Percentiles rank a stretch among this genome's conserved stretches.
phyloP scores from a whole-genome alignment of 345 rosid genomes.

The Rhizophora apiculata region DNA sequence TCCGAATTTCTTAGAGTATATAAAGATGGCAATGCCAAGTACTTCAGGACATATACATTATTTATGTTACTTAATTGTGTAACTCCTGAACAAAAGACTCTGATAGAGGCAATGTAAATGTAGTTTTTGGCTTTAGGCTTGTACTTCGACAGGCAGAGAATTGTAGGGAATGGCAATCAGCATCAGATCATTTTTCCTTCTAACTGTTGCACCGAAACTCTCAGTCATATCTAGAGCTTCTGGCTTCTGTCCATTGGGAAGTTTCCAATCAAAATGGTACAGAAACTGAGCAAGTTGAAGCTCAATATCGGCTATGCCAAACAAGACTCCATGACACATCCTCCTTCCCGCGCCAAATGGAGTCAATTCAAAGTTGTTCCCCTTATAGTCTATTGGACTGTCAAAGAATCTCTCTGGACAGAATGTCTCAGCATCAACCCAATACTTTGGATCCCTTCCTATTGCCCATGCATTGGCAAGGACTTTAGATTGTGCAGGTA shows the following conservation, averaged over 20 bases:
- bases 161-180: conserved; percentile 12
- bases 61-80: no score
- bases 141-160: not conserved
- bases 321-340: conserved; percentile 29
- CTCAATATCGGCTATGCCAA: conserved; percentile 18
- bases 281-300: conserved; percentile 24
- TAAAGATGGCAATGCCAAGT: no score
- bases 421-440: conserved; percentile 29
- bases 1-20: no score
- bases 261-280: conserved; percentile 35
- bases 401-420: conserved; percentile 26
- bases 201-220: not conserved
- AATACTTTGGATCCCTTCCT: conserved; percentile 29
- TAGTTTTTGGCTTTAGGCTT: no score
- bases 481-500: conserved; percentile 10
- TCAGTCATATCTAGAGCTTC: conserved; percentile 29
- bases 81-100: no score
- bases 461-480: conserved; percentile 29
- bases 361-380: conserved; percentile 16
- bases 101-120: no score
- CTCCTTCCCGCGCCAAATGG: conserved; percentile 39
- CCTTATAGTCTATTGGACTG: conserved; percentile 24
- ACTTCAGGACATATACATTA: no score
- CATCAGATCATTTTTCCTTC: conserved; percentile 18
- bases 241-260: not conserved